phyloP scores from a whole-genome alignment of 805 yeast species.

The Kodamaea kakaduensis region DNA sequence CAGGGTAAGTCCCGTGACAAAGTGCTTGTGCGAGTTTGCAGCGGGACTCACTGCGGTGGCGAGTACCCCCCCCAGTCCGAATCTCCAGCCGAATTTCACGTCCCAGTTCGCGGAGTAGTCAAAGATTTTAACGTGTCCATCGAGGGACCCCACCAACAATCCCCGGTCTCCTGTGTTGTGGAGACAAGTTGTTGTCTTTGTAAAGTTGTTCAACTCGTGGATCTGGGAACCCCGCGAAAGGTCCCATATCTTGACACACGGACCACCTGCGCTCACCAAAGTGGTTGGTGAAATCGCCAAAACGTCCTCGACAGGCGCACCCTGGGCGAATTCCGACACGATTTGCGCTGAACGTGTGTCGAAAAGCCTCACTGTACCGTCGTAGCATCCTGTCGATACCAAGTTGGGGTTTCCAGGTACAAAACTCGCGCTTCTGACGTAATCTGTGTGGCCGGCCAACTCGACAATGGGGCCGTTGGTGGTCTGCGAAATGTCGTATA shows the following conservation, averaged over 20 bases:
- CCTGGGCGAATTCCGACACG: conserved; percentile 63
- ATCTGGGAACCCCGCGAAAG: conserved; percentile 70
- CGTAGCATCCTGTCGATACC: conserved; percentile 92
- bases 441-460: conserved; percentile 77
- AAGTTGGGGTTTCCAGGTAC: conserved; percentile 73
- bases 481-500: conserved; percentile 82
- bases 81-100: conserved; percentile 96
- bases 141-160: conserved; percentile 89
- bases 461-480: conserved; percentile 63
- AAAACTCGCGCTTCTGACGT: conserved; percentile 77
- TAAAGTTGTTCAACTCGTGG: conserved; percentile 77
- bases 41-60: conserved; percentile 88
- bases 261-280: conserved; percentile 75
- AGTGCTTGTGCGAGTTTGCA: conserved; percentile 57
- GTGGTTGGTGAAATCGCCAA: conserved; percentile 72
- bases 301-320: conserved; percentile 80
- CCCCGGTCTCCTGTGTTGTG: conserved; percentile 71
- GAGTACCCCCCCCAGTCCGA: conserved; percentile 82
- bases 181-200: conserved; percentile 87
- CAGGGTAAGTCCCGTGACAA: conserved; percentile 84
- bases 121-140: conserved; percentile 95
- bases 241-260: conserved; percentile 88
- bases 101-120: conserved; percentile 77
- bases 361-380: conserved; percentile 77
- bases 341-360: conserved; percentile 67